These are phyloP conservation scores for Murraya koenigii DNA, from an alignment of 345 rosid genomes.

Conservation along the genomic window DNA sequence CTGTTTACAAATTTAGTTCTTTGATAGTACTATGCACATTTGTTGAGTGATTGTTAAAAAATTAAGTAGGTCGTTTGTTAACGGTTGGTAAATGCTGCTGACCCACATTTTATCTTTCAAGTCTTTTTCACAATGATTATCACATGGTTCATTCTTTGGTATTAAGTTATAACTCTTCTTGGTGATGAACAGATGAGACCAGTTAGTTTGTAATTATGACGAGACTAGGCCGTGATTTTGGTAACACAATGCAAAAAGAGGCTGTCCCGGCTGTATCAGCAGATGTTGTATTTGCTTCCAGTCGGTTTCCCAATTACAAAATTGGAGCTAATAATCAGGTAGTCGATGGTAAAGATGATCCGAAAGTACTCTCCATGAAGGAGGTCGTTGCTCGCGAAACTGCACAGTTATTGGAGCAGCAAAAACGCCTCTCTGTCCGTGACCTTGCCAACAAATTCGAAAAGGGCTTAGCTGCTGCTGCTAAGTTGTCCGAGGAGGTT, in stretches of 20 bases:
- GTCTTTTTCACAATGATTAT: slow-evolving; percentile 2
- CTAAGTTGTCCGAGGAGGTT: slow-evolving; percentile 95
- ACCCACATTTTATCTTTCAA: slow-evolving; percentile 13
- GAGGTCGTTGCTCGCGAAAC: slow-evolving; percentile 95
- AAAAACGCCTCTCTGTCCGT: slow-evolving; percentile 91
- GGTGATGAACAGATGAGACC: slow-evolving; percentile 23
- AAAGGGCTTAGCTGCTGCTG: slow-evolving; percentile 92
- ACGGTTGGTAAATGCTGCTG: slow-evolving; percentile 14
- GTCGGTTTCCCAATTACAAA: slow-evolving; percentile 81
- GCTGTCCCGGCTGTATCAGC: slow-evolving; percentile 72
- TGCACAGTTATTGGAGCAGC: slow-evolving; percentile 84
- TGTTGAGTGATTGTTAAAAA: background rate
- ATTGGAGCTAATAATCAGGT: slow-evolving; percentile 80
- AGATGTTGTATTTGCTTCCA: slow-evolving; percentile 79
- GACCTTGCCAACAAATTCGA: slow-evolving; percentile 93
- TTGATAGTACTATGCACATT: background rate
- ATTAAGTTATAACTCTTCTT: slow-evolving; percentile 9
- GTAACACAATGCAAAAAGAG: slow-evolving; percentile 59
- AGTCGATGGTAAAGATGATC: slow-evolving; percentile 65
- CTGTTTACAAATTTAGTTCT: background rate
- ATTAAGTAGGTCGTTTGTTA: background rate
- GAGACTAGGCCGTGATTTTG: slow-evolving; percentile 64
- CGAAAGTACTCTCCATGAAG: slow-evolving; percentile 78
- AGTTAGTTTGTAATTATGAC: slow-evolving; percentile 46
- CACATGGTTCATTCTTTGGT: slow-evolving; percentile 3